Evolutionary conservation across 2,329 filamentous ascomycete species (phyloP).

Genomic region (Neurospora crassa): DNA sequence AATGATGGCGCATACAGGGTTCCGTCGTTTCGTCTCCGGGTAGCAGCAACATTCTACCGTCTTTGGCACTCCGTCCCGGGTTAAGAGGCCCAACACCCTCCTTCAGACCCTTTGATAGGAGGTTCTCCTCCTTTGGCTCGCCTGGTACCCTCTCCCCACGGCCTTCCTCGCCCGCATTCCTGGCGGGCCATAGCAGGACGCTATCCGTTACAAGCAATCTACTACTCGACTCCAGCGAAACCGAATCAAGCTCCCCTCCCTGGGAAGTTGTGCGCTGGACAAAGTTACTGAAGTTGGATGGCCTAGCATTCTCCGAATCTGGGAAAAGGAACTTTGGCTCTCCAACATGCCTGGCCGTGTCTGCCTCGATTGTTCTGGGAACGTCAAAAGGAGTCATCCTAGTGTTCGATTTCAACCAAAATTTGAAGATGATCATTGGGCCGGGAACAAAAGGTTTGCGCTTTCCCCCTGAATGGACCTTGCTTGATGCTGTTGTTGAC

Average conservation of each 20-base stretch:
- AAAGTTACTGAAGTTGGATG: slow-evolving; percentile 78
- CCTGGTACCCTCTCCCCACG: slow-evolving; percentile 53
- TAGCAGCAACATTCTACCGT: slow-evolving; percentile 66
- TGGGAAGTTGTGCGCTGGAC: slow-evolving; percentile 99
- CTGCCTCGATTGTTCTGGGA: slow-evolving; percentile 79
- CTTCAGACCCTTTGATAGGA: slow-evolving; percentile 85
- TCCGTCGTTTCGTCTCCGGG: slow-evolving; percentile 57
- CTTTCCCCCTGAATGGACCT: not conserved
- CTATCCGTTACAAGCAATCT: slow-evolving; percentile 68
- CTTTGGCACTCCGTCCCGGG: slow-evolving; percentile 56
- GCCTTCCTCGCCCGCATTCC: slow-evolving; percentile 66
- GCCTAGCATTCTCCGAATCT: slow-evolving; percentile 83
- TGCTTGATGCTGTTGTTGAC: slow-evolving; percentile 22
- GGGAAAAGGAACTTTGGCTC: slow-evolving; percentile 87
- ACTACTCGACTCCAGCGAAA: slow-evolving; percentile 50
- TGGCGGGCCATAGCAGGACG: slow-evolving; percentile 69
- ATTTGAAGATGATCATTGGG: slow-evolving; percentile 85
- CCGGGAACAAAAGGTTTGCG: slow-evolving; percentile 76
- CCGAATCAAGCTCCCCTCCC: slow-evolving; percentile 65
- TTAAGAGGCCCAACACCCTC: slow-evolving; percentile 66
- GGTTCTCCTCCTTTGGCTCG: slow-evolving; percentile 77
- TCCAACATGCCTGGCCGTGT: slow-evolving; percentile 82
- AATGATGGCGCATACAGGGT: slow-evolving; percentile 32
- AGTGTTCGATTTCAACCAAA: slow-evolving; percentile 96
- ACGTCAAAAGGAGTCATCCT: slow-evolving; percentile 92